Conservation (phyloP, 192 early-diverging fungal species). For the Entomortierella beljakovae region DNA sequence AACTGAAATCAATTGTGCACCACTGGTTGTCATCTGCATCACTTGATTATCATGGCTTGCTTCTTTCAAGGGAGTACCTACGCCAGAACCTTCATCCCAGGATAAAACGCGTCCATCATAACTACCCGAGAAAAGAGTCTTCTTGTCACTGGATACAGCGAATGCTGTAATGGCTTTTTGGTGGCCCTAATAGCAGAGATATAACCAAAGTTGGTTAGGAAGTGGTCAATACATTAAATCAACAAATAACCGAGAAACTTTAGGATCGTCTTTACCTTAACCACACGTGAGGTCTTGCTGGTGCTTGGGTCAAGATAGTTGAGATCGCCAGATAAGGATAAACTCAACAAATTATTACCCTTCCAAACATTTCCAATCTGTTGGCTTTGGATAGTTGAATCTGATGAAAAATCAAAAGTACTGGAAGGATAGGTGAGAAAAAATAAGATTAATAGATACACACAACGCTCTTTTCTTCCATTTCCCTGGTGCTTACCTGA, state of each 20-base stretch:
- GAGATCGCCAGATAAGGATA: slow-evolving; percentile 88
- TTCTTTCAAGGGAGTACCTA: slow-evolving; percentile 63
- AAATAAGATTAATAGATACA: background rate
- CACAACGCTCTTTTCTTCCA: background rate
- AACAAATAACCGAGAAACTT: no score
- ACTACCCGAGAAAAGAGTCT: slow-evolving; percentile 85
- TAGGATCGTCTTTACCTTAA: slow-evolving; percentile 66
- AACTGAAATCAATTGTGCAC: slow-evolving; percentile 62
- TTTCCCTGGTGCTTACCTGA: slow-evolving; percentile 57
- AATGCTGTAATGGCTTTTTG: slow-evolving; percentile 87
- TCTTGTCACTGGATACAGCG: slow-evolving; percentile 57
- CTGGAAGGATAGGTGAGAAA: slow-evolving; percentile 17
- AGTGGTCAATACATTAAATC: no score
- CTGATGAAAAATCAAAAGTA: slow-evolving; percentile 63
- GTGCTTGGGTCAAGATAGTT: slow-evolving; percentile 81
- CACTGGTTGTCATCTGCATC: slow-evolving; percentile 62
- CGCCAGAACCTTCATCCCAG: slow-evolving; percentile 69
- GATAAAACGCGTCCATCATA: slow-evolving; percentile 93
- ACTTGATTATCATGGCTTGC: slow-evolving; percentile 84
- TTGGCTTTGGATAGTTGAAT: slow-evolving; percentile 72
- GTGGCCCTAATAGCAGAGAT: slow-evolving; percentile 72
- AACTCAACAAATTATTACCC: slow-evolving; percentile 75
- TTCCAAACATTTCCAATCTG: slow-evolving; percentile 96
- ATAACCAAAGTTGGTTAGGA: background rate
- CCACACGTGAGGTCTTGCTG: slow-evolving; percentile 61